A percentile compares a stretch with the other conserved stretches of the same genome.
phyloP scores from a whole-genome alignment of 768 basidiomycete species.

The Mycena galopus region DNA sequence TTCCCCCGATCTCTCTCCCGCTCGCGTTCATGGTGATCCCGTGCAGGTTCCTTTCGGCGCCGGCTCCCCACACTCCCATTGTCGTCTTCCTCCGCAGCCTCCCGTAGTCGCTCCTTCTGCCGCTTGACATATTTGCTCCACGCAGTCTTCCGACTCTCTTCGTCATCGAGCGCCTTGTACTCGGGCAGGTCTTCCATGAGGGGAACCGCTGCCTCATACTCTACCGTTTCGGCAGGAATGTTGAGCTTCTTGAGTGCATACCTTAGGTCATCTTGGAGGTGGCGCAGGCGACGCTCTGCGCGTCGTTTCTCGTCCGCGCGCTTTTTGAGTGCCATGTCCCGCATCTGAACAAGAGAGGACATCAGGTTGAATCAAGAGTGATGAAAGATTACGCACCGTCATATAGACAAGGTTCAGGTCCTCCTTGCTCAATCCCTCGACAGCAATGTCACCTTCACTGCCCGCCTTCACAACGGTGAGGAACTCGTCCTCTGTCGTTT shows the following conservation, averaged over 20 bases:
- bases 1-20: conserved; percentile 55
- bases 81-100: conserved; percentile 85
- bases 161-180: conserved; percentile 89
- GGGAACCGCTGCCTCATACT: conserved; percentile 73
- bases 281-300: conserved; percentile 84
- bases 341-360: conserved; percentile 64
- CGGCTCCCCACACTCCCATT: conserved; percentile 81
- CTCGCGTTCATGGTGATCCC: conserved; percentile 63
- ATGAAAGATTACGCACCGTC: conserved; percentile 61
- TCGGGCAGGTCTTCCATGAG: conserved; percentile 87
- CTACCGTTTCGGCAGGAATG: conserved; percentile 73
- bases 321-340: conserved; percentile 75
- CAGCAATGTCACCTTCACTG: conserved; percentile 63
- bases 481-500: conserved; percentile 79
- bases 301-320: conserved; percentile 91
- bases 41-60: conserved; percentile 80
- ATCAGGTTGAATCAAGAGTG: not conserved
- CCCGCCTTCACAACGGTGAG: conserved; percentile 62
- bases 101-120: conserved; percentile 91
- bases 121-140: conserved; percentile 91
- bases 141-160: conserved; percentile 84
- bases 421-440: conserved; percentile 59
- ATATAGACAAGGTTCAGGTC: conserved; percentile 72
- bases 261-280: conserved; percentile 94
- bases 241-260: conserved; percentile 92